phyloP scores from a whole-genome alignment of 2,329 filamentous ascomycete species.

The Aspergillus fumigatus region DNA sequence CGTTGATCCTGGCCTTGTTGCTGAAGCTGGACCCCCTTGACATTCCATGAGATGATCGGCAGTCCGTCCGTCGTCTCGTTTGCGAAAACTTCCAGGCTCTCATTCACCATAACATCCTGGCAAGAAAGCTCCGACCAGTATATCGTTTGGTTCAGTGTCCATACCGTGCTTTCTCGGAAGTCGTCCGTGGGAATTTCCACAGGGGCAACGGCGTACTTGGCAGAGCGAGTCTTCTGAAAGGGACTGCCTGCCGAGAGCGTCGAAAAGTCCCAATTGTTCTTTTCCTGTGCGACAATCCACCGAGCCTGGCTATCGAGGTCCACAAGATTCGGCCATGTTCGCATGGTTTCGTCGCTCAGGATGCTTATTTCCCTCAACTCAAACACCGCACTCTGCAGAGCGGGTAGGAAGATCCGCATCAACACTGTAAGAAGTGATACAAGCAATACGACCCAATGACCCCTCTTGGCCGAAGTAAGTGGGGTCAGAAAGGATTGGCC shows the following conservation, averaged over 20 bases:
- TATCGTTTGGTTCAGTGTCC: conserved; percentile 29
- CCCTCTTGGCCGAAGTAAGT: conserved; percentile 26
- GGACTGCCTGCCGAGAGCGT: conserved; percentile 12
- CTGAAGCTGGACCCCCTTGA: conserved; percentile 20
- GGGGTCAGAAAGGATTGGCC: conserved; percentile 33
- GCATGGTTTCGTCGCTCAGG: conserved; percentile 17
- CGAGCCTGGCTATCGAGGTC: conserved; percentile 24
- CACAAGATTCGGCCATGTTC: conserved; percentile 26
- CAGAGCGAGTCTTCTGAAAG: conserved; percentile 22
- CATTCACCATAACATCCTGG: conserved; percentile 15
- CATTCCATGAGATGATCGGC: conserved; percentile 25
- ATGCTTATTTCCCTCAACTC: conserved; percentile 27
- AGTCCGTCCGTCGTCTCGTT: conserved; percentile 12
- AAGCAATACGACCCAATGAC: conserved; percentile 29
- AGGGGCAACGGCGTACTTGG: conserved; percentile 27
- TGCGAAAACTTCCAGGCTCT: conserved; percentile 19
- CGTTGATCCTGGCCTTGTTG: conserved; percentile 8
- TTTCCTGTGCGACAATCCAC: conserved; percentile 28
- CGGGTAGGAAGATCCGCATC: conserved; percentile 30
- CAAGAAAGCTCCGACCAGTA: conserved; percentile 29
- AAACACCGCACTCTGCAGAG: conserved; percentile 28
- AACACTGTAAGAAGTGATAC: conserved; percentile 29
- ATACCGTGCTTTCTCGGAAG: conserved; percentile 21
- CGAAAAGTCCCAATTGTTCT: conserved; percentile 20
- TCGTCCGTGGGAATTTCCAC: conserved; percentile 26